phyloP scores from a whole-genome alignment of 768 basidiomycete species.

The Trametes cingulata region DNA sequence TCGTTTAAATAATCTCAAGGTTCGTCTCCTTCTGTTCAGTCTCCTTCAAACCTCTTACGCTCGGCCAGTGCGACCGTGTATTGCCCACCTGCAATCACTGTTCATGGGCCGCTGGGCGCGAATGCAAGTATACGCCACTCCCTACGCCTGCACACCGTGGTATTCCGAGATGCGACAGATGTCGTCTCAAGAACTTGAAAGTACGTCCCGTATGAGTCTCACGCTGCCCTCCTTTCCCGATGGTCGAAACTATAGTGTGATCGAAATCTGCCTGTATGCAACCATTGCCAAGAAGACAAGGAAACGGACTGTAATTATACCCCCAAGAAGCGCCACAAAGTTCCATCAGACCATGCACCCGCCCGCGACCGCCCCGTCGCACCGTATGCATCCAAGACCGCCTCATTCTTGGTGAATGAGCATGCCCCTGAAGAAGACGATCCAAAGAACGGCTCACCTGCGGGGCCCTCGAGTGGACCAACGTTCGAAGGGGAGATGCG shows the following conservation, averaged over 20 bases:
- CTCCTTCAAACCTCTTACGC: conserved; percentile 18
- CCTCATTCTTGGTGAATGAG: conserved; percentile 44
- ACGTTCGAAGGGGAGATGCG: conserved; percentile 27
- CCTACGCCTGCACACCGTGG: conserved; percentile 77
- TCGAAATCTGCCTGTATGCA: conserved; percentile 69
- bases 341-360: conserved; percentile 44
- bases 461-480: conserved; percentile 23
- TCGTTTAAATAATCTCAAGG: conserved; percentile 71
- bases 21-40: conserved; percentile 35
- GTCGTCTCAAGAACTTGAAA: conserved; percentile 66
- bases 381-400: conserved; percentile 48
- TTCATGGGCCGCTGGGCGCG: conserved; percentile 60
- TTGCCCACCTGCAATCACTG: conserved; percentile 74
- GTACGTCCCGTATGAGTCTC: conserved; percentile 37
- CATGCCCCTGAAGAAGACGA: conserved; percentile 18
- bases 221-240: conserved; percentile 5
- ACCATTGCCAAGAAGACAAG: conserved; percentile 59
- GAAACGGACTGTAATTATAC: conserved; percentile 67
- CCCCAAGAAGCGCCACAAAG: conserved; percentile 66
- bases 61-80: conserved; percentile 63
- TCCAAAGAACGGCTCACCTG: conserved; percentile 14
- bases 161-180: conserved; percentile 72
- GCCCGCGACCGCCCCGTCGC: conserved; percentile 39
- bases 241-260: conserved; percentile 52
- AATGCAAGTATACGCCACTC: conserved; percentile 72